Evolutionary conservation across 306 rosid genomes (phyloP).

Genomic region (Cicer cuneatum): DNA sequence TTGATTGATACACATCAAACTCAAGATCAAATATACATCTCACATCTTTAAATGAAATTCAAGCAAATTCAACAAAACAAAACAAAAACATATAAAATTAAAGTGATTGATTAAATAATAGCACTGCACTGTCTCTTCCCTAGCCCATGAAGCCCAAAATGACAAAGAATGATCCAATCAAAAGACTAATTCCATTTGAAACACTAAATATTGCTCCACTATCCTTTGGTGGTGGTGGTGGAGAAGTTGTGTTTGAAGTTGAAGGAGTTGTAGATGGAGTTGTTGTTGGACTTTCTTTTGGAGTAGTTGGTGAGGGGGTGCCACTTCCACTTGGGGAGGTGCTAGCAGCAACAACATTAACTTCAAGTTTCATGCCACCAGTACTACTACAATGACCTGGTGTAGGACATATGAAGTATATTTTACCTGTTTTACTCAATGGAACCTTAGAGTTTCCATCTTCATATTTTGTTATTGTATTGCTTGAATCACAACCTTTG

Average conservation of each 20-base stretch:
- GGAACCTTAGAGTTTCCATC: constrained; percentile 53
- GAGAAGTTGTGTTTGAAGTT: constrained; percentile 40
- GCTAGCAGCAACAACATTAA: constrained; percentile 58
- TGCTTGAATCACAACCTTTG: constrained; percentile 53
- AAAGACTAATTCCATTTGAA: constrained; percentile 35
- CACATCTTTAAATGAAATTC: constrained; percentile 37
- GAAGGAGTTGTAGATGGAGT: constrained; percentile 52
- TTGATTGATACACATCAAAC: constrained; percentile 6
- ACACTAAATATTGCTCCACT: constrained; percentile 43
- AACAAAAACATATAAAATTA: constrained; percentile 19
- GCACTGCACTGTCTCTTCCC: constrained; percentile 95
- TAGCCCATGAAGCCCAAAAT: constrained; percentile 55
- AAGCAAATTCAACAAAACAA: constrained; percentile 41
- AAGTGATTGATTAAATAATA: background rate
- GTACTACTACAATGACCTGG: constrained; percentile 47
- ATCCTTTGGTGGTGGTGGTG: constrained; percentile 49
- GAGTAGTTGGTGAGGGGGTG: constrained; percentile 43
- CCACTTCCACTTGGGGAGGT: constrained; percentile 47
- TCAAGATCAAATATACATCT: constrained; percentile 38
- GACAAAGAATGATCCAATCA: constrained; percentile 52
- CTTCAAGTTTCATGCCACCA: constrained; percentile 63
- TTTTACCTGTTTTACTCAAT: constrained; percentile 43
- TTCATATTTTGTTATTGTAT: background rate
- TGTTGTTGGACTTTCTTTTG: constrained; percentile 39
- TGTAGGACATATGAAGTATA: constrained; percentile 65